Evolutionary conservation across 805 yeast species (phyloP).

Genomic region (Debaryomyces castellii): DNA sequence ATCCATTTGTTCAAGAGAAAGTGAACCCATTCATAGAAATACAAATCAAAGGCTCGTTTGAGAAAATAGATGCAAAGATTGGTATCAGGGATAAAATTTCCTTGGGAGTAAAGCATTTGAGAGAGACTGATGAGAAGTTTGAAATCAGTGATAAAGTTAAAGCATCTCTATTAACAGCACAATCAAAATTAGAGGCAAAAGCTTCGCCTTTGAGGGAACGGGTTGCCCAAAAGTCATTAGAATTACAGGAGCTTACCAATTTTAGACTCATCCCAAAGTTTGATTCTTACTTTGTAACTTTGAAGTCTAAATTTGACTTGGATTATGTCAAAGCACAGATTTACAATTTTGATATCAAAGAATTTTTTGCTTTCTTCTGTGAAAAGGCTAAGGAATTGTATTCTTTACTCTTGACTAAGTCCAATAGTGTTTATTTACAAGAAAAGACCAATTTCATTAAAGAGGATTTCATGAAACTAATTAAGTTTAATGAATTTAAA

Average conservation of each 20-base stretch:
- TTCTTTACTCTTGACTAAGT: conserved; percentile 9
- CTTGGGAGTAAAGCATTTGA: neutral
- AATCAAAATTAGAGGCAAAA: neutral
- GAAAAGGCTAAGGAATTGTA: conserved; percentile 1
- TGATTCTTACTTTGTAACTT: neutral
- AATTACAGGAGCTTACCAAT: neutral
- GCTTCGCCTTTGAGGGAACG: neutral
- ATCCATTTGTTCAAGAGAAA: conserved; percentile 2
- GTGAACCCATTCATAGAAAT: conserved; percentile 2
- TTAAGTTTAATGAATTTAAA: conserved; percentile 17
- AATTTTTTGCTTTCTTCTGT: neutral
- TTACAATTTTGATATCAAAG: neutral
- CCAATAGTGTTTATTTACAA: conserved; percentile 12
- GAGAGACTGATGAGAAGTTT: neutral
- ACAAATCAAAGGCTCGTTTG: neutral
- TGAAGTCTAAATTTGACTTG: neutral
- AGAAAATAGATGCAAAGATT: conserved; percentile 1
- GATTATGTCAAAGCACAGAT: neutral
- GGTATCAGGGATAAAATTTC: neutral
- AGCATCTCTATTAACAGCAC: too few species aligned
- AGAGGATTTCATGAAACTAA: conserved; percentile 24
- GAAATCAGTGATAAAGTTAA: neutral
- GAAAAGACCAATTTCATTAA: conserved; percentile 22
- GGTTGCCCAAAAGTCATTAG: neutral
- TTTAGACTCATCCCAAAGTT: neutral